Evolutionary conservation across 2,329 filamentous ascomycete species (phyloP), one percentile per base, ranked within the genome.

Genomic region (Ophiostoma montium): DNA sequence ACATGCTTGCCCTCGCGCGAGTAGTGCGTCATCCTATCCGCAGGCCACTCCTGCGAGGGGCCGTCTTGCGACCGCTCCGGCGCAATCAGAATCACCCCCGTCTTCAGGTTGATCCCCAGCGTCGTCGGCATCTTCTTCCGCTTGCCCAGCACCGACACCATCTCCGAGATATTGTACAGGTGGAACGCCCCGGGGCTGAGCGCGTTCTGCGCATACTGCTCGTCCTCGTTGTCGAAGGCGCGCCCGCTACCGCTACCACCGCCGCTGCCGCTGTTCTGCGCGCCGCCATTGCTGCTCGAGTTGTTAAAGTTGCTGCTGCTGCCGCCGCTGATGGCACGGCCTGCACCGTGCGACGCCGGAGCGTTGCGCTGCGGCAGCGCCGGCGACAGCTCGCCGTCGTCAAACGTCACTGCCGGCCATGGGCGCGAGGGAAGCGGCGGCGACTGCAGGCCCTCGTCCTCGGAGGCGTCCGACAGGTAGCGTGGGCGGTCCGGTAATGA

Each of bases 41-140:
- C 90, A 1, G 82, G 84, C 92, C 92, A 98, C 65, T 94, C 89
- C 61, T 94, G 82, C 52, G 86, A 81, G 3, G 85, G 83, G 1
- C 87, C 89, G 62, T 95, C 87, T 53, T 80, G 75, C 46, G 80
- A 74, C 61, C 84, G 86, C 61, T 94, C 90, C 0, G 90, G 89
- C 0, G 88, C 85, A 58, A 98, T 86, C 65, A 95, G 80, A 57
- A 98, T 94, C 31, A 83, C 78, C 35, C 89, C 89, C 15, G 86
- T 94, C 44, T 83, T 81, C 50, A 92, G 72, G 61, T 96, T 95
- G 60, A 96, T 83, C n/a, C 90, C 90, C 35, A 96, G 66, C 0
- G 86, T 95, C n/a, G 88, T 95, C 1, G 90, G 88, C 86, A 95
- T 92, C 69, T 96, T 96, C 71, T 95, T 95, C 60, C 86, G 84